Percentiles rank a stretch among this genome's conserved stretches.
phyloP scores from a whole-genome alignment of 441 rosid species.

The Gossypium aridum region DNA sequence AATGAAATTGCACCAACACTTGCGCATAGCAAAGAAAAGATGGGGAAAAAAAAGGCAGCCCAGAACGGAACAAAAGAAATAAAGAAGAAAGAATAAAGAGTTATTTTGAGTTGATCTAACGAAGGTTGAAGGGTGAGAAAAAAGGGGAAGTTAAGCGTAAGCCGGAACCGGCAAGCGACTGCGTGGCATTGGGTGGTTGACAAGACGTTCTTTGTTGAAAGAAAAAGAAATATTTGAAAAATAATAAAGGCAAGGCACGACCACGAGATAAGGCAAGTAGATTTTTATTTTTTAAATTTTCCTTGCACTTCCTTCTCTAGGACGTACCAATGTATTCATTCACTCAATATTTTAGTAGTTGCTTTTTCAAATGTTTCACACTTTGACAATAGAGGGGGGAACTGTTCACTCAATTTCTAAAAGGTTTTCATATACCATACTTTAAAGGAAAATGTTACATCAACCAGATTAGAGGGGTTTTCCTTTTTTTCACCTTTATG shows the following conservation, averaged over 20 bases:
- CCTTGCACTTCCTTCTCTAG: slow-evolving; percentile 20
- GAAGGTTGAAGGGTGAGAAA: slow-evolving; percentile 1
- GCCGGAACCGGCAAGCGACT: slow-evolving; percentile 45
- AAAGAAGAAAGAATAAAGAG: neutral
- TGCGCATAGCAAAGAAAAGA: slow-evolving; percentile 10
- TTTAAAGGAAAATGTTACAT: neutral
- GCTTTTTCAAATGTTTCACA: neutral
- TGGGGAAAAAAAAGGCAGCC: slow-evolving; percentile 5
- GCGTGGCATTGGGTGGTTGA: slow-evolving; percentile 62
- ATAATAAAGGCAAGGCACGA: slow-evolving; percentile 31
- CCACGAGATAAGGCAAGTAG: slow-evolving; percentile 31
- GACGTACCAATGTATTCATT: slow-evolving; percentile 7
- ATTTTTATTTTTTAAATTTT: neutral
- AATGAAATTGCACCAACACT: slow-evolving; percentile 55
- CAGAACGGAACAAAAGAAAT: slow-evolving; percentile 12
- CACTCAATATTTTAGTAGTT: neutral
- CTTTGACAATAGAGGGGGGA: neutral
- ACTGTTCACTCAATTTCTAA: slow-evolving; percentile 1
- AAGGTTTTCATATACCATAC: neutral
- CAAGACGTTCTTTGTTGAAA: slow-evolving; percentile 54
- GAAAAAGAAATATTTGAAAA: slow-evolving; percentile 40
- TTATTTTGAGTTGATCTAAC: slow-evolving; percentile 22
- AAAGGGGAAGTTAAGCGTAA: slow-evolving; percentile 6
- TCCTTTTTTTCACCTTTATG: neutral
- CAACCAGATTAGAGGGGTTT: neutral